These are phyloP conservation scores for Didymellaceae sp. DNA, from an alignment of 2,329 filamentous ascomycete species.

Conservation along the genomic window DNA sequence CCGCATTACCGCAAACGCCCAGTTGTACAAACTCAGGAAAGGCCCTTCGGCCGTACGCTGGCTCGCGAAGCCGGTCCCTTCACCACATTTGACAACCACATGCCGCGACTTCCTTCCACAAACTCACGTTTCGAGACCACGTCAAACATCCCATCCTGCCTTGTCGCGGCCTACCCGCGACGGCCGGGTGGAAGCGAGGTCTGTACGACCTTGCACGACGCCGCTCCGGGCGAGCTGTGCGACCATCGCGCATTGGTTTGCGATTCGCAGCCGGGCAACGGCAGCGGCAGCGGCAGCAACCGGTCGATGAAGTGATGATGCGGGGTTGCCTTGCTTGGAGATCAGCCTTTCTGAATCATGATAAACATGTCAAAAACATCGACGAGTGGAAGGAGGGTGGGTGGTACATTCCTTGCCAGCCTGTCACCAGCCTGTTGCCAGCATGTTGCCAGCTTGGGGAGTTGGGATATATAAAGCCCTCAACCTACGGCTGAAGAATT, in stretches of 20 bases:
- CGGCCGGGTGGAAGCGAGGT: conserved; percentile 16
- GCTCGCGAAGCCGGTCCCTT: too few relatives aligned
- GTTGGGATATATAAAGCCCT: not conserved
- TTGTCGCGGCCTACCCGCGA: conserved; percentile 28
- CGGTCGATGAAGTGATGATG: not conserved
- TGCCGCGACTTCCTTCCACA: too few relatives aligned
- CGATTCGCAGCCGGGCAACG: conserved; percentile 6
- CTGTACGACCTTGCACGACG: conserved; percentile 22
- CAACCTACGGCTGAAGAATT: too few relatives aligned
- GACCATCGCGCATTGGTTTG: conserved; percentile 9
- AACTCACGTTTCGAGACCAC: too few relatives aligned
- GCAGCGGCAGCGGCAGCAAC: conserved; percentile 7
- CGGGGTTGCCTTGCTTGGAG: conserved; percentile 8
- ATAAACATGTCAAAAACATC: conserved; percentile 10
- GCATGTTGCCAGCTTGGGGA: too few relatives aligned
- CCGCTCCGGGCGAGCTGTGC: conserved; percentile 5
- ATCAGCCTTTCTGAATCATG: not conserved
- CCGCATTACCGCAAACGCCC: too few relatives aligned
- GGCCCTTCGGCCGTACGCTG: too few relatives aligned
- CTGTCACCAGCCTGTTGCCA: conserved; percentile 14
- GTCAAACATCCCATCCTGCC: conserved; percentile 11
- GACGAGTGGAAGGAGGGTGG: not conserved
- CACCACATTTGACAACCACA: too few relatives aligned
- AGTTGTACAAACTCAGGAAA: too few relatives aligned
- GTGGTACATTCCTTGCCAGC: conserved; percentile 15